Evolutionary conservation across 129 eudicot genomes (phyloP).

Genomic region (Rutidosis leptorrhynchoides): DNA sequence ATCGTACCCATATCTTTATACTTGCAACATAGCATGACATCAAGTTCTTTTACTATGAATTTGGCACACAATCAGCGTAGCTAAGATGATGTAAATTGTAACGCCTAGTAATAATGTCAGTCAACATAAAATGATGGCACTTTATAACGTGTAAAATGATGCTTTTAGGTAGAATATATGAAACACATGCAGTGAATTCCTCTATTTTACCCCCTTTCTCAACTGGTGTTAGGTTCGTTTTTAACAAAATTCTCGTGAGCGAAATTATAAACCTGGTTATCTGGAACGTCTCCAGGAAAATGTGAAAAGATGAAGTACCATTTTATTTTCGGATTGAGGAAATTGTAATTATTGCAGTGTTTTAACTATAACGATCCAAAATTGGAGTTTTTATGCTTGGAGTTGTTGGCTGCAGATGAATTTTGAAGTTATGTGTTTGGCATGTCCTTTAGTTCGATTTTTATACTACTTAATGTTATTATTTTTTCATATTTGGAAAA

Average conservation of each 20-base stretch:
- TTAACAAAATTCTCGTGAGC: not conserved
- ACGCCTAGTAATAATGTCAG: constrained; percentile 1
- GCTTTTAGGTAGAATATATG: constrained; percentile 5
- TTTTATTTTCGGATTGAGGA: constrained; percentile 3
- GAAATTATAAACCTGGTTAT: not conserved
- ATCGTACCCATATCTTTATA: not conserved
- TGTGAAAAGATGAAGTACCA: not conserved
- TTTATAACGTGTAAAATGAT: not conserved
- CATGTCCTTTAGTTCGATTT: not conserved
- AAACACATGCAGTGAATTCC: not conserved
- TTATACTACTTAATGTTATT: not conserved
- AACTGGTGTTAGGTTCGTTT: not conserved
- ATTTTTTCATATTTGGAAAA: not conserved
- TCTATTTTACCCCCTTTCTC: not conserved
- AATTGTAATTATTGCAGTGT: not conserved
- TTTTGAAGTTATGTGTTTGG: constrained; percentile 12
- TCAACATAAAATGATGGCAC: not conserved
- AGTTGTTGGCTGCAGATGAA: constrained; percentile 6
- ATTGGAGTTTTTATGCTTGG: constrained; percentile 13
- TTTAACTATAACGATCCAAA: not conserved
- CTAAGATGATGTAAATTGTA: not conserved
- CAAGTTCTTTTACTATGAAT: constrained; percentile 5
- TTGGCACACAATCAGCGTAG: constrained; percentile 3
- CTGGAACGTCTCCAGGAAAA: constrained; percentile 6
- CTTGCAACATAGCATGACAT: constrained; percentile 4